Base-by-base conservation (phyloP, 225 moss, liverwort and hornwort species). In the Climacium dendroides region DNA sequence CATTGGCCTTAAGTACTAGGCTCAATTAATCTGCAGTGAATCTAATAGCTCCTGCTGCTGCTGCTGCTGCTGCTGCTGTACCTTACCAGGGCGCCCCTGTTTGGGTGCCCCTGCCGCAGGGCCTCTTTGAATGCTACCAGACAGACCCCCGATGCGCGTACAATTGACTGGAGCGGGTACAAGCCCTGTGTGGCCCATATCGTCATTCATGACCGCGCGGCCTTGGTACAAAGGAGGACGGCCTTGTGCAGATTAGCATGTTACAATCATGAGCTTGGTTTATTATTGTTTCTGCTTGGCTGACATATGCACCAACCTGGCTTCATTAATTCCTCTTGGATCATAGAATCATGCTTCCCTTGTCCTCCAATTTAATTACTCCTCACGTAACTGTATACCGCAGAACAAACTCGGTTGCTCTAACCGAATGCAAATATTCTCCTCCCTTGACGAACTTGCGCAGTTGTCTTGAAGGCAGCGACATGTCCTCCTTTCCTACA, bases 251-350 rank as follows among this genome's bases (percentile, higher is more conserved):
- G 87, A 85, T 89, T 59, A 79, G 86, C 91, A 91, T 86, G 91
- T 91, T 91, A 88, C 88, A 90, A 90, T 91, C 83, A 91, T 86
- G 90, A 79, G 67, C 48, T 28, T 67, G 79, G 66, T 85, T 85
- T 88, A 86, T 85, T 88, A 86, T 78, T 88, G 64, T 74, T 88
- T 60, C 85, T 86, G 87, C 84, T 60, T 23, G 55, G 69, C 91
- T 91, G 91, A 88, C 91, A 80, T 79, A 23, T 88, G 74, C 79
- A 82, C 82, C 82, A 53, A 57, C 89, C 77, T 70, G 50, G 29
- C 59, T 88, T 32, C 50, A 69, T 67, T 37, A 37, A 65, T 53
- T 83, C 30, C 50, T 37, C 19, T 39, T 61, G 70, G 91, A 89
- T 58, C 9, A 19, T 45, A 43, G 28, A 73, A 65, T n/a, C 25